Evolutionary conservation across 2,329 filamentous ascomycete genomes (phyloP).

Genomic region (Didymella pinodella): DNA sequence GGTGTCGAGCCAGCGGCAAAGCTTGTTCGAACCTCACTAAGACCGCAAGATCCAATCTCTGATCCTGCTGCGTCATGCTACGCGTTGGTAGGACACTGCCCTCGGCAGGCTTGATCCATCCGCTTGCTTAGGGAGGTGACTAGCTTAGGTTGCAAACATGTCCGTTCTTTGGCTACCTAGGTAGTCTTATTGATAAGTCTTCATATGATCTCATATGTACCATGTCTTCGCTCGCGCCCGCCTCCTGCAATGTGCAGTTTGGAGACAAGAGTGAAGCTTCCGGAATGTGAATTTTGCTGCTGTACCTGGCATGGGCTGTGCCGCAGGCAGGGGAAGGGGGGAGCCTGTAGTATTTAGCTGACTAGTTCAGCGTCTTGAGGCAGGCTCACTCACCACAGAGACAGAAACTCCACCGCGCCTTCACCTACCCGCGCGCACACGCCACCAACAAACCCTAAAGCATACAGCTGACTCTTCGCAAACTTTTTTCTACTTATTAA

Average conservation of each 20-base stretch:
- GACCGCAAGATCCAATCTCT: not conserved
- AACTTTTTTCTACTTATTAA: no score
- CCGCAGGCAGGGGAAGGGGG: no score
- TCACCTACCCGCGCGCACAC: not conserved
- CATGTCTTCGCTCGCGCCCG: no score
- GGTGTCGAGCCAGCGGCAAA: not conserved
- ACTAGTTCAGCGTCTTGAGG: not conserved
- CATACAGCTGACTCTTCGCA: not conserved
- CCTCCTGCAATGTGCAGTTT: no score
- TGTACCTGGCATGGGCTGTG: no score
- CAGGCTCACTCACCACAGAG: constrained; percentile 9
- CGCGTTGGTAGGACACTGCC: not conserved
- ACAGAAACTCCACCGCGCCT: not conserved
- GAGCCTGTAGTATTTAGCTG: no score
- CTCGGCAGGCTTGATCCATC: not conserved
- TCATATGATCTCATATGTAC: no score
- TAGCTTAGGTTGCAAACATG: not conserved
- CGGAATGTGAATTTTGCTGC: no score
- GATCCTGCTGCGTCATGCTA: not conserved
- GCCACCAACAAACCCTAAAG: not conserved
- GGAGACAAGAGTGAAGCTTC: no score
- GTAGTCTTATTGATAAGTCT: no score
- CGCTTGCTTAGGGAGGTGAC: no score
- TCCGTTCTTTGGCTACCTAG: no score
- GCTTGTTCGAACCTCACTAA: constrained; percentile 2